Conservation (phyloP, 73 alveolate genomes). For the Paramecium biaurelia region DNA sequence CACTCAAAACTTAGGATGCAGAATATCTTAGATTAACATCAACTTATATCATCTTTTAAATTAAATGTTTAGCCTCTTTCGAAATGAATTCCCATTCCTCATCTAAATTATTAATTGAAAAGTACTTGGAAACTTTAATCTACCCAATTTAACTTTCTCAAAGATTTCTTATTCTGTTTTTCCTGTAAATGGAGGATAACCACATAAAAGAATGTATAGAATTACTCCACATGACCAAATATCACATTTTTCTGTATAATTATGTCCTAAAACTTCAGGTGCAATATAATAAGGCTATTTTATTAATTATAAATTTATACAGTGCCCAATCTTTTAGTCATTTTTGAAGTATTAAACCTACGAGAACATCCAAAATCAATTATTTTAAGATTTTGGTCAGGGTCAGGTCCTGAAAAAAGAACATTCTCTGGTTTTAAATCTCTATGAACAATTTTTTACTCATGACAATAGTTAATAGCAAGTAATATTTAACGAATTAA, state of each 20-base stretch:
- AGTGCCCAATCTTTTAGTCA: conserved; percentile 64
- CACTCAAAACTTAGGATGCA: conserved; percentile 65
- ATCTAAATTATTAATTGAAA: not conserved
- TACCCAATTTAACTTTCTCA: conserved; percentile 64
- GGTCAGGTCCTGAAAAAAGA: conserved; percentile 59
- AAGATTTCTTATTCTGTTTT: conserved; percentile 67
- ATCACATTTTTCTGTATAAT: conserved; percentile 73
- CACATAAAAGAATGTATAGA: conserved; percentile 68
- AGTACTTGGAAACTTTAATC: conserved; percentile 23
- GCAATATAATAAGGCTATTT: conserved; percentile 66
- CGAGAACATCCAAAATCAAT: conserved; percentile 72
- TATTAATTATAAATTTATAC: not conserved
- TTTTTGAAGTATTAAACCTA: conserved; percentile 51
- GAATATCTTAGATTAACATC: conserved; percentile 61
- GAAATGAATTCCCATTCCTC: conserved; percentile 69
- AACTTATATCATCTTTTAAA: conserved; percentile 62
- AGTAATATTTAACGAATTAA: conserved; percentile 69
- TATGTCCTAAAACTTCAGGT: conserved; percentile 71
- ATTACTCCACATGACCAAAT: conserved; percentile 80
- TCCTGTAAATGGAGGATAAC: conserved; percentile 77
- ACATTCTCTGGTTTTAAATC: conserved; percentile 72
- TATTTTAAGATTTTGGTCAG: conserved; percentile 65
- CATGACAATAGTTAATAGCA: conserved; percentile 75
- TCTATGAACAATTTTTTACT: conserved; percentile 69
- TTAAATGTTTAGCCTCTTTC: conserved; percentile 68